These are phyloP conservation scores for Pholiota molesta DNA, from an alignment of 768 basidiomycete species.

Conservation along the genomic window DNA sequence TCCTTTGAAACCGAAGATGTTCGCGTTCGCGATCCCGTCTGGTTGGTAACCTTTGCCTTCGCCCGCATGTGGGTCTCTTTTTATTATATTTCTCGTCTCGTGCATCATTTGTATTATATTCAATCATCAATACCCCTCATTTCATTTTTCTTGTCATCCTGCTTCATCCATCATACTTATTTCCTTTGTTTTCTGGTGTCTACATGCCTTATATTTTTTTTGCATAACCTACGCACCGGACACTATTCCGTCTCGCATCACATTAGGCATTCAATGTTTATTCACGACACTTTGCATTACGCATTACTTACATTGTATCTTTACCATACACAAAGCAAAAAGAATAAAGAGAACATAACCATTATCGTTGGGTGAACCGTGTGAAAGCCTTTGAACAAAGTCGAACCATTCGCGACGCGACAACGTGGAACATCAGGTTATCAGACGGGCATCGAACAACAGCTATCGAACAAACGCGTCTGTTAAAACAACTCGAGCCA, in stretches of 20 bases:
- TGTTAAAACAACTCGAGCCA: not conserved
- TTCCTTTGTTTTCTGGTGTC: conserved; percentile 11
- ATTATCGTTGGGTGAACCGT: not conserved
- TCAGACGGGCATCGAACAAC: not conserved
- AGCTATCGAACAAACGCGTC: not conserved
- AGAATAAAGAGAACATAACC: conserved; percentile 8
- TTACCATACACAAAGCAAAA: conserved; percentile 16
- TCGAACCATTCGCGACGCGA: not conserved
- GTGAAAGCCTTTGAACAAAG: not conserved
- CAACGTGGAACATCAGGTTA: not conserved
- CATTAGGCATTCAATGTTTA: conserved; percentile 11
- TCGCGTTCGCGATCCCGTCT: conserved; percentile 62
- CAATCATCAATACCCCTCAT: conserved; percentile 20
- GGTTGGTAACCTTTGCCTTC: conserved; percentile 52
- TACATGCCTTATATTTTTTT: conserved; percentile 21
- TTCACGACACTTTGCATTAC: conserved; percentile 11
- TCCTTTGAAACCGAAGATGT: conserved; percentile 63
- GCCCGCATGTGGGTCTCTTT: conserved; percentile 9
- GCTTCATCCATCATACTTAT: conserved; percentile 9
- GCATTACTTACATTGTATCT: conserved; percentile 13
- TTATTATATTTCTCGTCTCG: conserved; percentile 22
- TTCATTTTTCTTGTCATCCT: conserved; percentile 10
- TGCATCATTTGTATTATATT: conserved; percentile 20
- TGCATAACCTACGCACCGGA: conserved; percentile 21
- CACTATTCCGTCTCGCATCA: conserved; percentile 6